Base-by-base conservation (phyloP, 2,329 filamentous ascomycete genomes). In the Cladosporium sp. region DNA sequence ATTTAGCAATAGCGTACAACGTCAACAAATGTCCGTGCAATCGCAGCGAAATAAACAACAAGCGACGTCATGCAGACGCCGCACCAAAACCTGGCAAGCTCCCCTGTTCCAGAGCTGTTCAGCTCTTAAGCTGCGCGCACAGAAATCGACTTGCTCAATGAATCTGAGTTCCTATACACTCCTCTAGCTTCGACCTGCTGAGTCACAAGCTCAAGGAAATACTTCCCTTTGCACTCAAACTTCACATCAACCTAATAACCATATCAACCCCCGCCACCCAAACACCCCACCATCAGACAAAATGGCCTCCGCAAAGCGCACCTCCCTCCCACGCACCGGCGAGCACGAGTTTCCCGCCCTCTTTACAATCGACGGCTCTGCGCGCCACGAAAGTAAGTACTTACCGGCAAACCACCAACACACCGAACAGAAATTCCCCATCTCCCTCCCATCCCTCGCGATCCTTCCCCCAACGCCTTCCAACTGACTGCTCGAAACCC, bases 361-460 rank as follows among this genome's bases (percentile, higher is more conserved):
- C 42, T 71, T 71, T 60, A 69, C 63, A n/a, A 61, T 70, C 44
- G 63, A 63, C 31, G 61, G 61, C 45, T 62, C 60, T 32, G 59
- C 58, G 43, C 60, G 68, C 41, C 68, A 71, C 53, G 68, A 71
- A 53, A 49, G 66, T 59, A 54, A 56, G 53, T 38, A 18, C 16
- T 18, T 3, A 18, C 16, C 2, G 16, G 16, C 16, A 18, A 18
- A 18, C 16, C 16, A 3, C 16, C 16, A 18, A 18, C 2, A 18
- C 6, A n/a, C 1, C 16, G 2, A n/a, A 33, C 14, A 16, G 16
- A 13, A 31, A 9, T 10, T 18, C 14, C 9, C 38, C 40, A 38
- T 16, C 16, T 18, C 16, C 22, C 16, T 18, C 16, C 16, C 16
- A 18, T 10, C 14, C 19, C 42, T 16, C 18, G 38, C 52, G 50